Base-by-base conservation (phyloP, 768 basidiomycete genomes). In the Imleria badia region DNA sequence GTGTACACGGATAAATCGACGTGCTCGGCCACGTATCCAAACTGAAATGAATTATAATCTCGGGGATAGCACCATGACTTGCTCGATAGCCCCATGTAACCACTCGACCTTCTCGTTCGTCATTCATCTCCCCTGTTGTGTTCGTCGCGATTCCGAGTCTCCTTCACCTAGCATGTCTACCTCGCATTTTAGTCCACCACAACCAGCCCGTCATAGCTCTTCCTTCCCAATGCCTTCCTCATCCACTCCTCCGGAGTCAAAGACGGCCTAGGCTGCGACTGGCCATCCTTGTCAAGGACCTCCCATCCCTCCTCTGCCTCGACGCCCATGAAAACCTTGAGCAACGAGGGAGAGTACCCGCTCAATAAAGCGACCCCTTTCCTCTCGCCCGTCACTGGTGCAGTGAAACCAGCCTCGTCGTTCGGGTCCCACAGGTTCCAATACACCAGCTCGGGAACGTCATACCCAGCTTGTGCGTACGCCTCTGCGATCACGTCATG, bases 311-410 rank as follows among this genome's bases (percentile, higher is more conserved):
- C 63, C 35, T 71, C 76, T 17, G 69, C 74, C 20, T 66, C 75
- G 13, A 78, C 81, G 12, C 79, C 83, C 79, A 89, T 81, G 61
- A 90, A 89, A 54, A 83, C 75, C 74, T 89, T 89, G 74, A 90
- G 68, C 78, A 88, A 75, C 50, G 81, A 76, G 19, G 83, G 77
- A 50, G 84, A 86, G 63, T 84, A 89, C 46, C 88, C 89, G 63
- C 78, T 86, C 73, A 89, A 71, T 65, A 89, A 69, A 45, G 85
- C 84, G 31, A 87, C 86, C 0, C 87, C 87, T 66, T 78, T 73
- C 64, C 72, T 70, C 33, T 83, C 78, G 19, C 73, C 75, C 45
- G 72, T 72, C 26, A 82, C 82, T 41, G 86, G 85, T 10, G 70
- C 71, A 44, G 77, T 76, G 40, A 59, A 53, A 19, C 29, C 51